phyloP scores from a whole-genome alignment of 2,329 filamentous ascomycete genomes.

The Trichoderma atroviride region DNA sequence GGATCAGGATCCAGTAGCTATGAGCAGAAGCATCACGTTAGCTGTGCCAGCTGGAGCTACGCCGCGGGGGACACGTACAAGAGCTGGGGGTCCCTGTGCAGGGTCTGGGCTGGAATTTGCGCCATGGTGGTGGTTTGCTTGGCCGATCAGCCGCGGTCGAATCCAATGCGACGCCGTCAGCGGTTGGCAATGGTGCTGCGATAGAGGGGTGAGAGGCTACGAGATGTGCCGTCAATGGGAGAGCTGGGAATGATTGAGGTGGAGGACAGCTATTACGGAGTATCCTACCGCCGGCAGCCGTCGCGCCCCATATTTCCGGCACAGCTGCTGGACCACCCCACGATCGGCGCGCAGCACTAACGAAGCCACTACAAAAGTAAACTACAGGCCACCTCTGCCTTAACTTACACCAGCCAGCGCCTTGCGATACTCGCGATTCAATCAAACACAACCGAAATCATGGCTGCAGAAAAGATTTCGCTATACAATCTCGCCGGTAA shows the following conservation, averaged over 20 bases:
- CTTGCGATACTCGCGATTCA: background rate
- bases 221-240: background rate
- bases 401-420: background rate
- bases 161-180: background rate
- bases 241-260: conserved; percentile 7
- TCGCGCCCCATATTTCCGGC: background rate
- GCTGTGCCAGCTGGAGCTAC: conserved; percentile 27
- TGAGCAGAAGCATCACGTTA: conserved; percentile 28
- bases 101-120: conserved; percentile 85
- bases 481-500: conserved; percentile 69
- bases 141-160: background rate
- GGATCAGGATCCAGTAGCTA: conserved; percentile 98
- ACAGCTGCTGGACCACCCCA: background rate
- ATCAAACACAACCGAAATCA: conserved; percentile 29
- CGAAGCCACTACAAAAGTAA: conserved; percentile 7
- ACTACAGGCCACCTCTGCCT: conserved; percentile 30
- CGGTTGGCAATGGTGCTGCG: conserved; percentile 8
- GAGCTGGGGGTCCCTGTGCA: conserved; percentile 96
- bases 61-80: conserved; percentile 65
- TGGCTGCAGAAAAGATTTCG: conserved; percentile 59
- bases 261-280: conserved; percentile 22
- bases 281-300: conserved; percentile 25
- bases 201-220: background rate
- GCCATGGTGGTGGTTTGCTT: conserved; percentile 71
- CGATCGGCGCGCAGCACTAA: conserved; percentile 12